A percentile compares a stretch with the other conserved stretches of the same genome.
These are phyloP conservation scores for Casuarina equisetifolia DNA, from an alignment of 306 rosid genomes.

Conservation along the genomic window DNA sequence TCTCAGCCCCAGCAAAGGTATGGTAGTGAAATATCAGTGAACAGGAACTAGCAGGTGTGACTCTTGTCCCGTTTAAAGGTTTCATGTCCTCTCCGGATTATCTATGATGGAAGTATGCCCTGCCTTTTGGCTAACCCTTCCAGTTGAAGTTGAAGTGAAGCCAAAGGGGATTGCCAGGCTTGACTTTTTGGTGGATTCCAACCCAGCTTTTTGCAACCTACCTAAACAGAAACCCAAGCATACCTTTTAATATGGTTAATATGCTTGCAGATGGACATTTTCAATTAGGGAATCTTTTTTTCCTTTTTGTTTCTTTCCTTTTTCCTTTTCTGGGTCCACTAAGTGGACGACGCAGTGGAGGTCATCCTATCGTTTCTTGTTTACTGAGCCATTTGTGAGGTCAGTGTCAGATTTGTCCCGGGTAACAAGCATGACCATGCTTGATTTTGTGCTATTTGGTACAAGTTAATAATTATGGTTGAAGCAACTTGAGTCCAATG, in stretches of 20 bases:
- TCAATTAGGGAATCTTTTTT: background rate
- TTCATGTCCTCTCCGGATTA: too few species aligned
- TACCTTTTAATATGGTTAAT: background rate
- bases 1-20: too few species aligned
- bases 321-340: background rate
- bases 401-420: background rate
- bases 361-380: background rate
- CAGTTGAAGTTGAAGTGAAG: too few species aligned
- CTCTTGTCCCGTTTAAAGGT: too few species aligned
- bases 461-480: constrained; percentile 12
- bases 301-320: background rate
- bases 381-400: background rate
- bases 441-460: background rate
- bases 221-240: background rate
- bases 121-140: too few species aligned
- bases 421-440: background rate
- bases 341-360: too few species aligned
- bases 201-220: background rate
- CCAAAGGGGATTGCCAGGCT: too few species aligned
- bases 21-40: too few species aligned
- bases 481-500: constrained; percentile 20
- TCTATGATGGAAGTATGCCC: too few species aligned
- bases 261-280: background rate
- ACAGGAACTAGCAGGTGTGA: too few species aligned
- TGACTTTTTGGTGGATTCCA: too few species aligned